A percentile compares a stretch with the other conserved stretches of the same genome.
Conservation (phyloP, 139 green algal species). For the Asterochloris sp. region DNA sequence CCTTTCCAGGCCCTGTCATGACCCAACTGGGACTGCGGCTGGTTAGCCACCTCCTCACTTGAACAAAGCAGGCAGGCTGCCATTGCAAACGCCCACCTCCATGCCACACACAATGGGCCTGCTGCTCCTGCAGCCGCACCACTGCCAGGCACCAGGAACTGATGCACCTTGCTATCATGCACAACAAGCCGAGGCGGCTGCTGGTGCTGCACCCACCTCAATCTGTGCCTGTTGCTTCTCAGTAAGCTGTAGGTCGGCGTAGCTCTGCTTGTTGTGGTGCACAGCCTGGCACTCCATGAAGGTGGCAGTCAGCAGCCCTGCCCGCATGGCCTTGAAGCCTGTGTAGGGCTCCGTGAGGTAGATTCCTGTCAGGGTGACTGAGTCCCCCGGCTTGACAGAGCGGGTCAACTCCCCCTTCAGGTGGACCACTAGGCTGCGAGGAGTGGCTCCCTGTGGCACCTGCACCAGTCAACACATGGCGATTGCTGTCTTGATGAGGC, state of each 20-base stretch:
- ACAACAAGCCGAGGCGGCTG: neutral
- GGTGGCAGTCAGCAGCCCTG: conserved; percentile 82
- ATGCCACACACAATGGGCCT: too few relatives aligned
- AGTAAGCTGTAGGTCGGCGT: conserved; percentile 46
- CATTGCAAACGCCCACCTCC: too few relatives aligned
- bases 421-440: conserved; percentile 85
- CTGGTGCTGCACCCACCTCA: neutral
- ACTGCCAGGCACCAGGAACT: too few relatives aligned
- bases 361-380: conserved; percentile 81
- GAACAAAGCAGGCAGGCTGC: too few relatives aligned
- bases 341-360: conserved; percentile 90
- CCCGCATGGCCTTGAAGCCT: conserved; percentile 72
- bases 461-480: conserved; percentile 54
- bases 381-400: conserved; percentile 80
- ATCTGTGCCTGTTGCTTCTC: conserved; percentile 23
- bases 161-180: neutral
- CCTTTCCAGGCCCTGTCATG: too few relatives aligned
- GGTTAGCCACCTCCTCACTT: too few relatives aligned
- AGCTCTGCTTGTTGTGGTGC: conserved; percentile 77
- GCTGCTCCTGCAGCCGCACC: neutral
- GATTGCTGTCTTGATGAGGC: neutral
- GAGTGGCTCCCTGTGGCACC: conserved; percentile 92
- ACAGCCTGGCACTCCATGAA: conserved; percentile 86
- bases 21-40: too few relatives aligned
- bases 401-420: conserved; percentile 85